phyloP scores from a whole-genome alignment of 192 early-diverging fungal species.

The Backusella tuberculispora region DNA sequence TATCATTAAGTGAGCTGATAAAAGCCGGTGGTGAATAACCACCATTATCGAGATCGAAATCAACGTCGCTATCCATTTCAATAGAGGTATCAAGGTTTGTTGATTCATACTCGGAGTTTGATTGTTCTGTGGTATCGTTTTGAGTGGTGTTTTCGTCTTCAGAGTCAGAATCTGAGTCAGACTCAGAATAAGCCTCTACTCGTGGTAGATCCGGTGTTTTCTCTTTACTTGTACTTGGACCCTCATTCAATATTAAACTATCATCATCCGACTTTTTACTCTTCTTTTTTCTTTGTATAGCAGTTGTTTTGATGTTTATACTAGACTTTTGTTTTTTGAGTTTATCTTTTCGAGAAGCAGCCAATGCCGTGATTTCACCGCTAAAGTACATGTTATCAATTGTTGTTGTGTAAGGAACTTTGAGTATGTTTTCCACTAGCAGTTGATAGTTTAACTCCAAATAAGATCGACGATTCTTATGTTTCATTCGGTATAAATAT shows the following conservation, averaged over 20 bases:
- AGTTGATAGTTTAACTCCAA: neutral
- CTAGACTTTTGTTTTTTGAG: neutral
- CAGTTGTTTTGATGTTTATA: neutral
- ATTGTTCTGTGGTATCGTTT: neutral
- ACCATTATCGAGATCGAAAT: neutral
- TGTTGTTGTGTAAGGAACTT: neutral
- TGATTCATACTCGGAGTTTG: neutral
- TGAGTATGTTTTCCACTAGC: neutral
- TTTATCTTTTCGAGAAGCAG: neutral
- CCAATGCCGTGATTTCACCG: neutral
- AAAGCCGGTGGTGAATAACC: neutral
- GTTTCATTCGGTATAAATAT: neutral
- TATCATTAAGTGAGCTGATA: neutral
- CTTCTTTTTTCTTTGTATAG: neutral
- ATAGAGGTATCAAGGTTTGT: constrained; percentile 1
- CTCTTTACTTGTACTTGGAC: neutral
- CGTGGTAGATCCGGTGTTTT: neutral
- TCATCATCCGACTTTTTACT: neutral
- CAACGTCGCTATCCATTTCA: neutral
- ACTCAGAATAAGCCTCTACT: neutral
- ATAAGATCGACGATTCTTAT: neutral
- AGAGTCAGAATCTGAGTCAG: neutral
- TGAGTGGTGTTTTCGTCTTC: neutral
- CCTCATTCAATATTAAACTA: neutral
- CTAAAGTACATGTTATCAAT: neutral